Conservation (phyloP, 106 monocot species). For the Chionographis japonica region DNA sequence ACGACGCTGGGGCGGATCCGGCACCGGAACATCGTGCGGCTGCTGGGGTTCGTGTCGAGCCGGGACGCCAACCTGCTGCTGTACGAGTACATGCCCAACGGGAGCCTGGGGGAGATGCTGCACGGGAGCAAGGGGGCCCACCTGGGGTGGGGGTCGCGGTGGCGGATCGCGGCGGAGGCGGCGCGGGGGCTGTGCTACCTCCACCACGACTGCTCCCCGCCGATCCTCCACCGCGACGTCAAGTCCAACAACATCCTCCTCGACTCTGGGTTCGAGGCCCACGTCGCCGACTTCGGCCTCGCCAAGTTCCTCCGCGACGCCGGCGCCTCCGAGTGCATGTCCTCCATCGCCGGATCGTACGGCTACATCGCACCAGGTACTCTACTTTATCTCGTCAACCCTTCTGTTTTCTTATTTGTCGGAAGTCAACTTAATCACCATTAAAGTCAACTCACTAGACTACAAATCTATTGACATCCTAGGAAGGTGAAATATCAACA, state of each 20-base stretch:
- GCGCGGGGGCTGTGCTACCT: conserved; percentile 85
- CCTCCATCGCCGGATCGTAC: conserved; percentile 86
- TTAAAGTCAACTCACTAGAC: too few species aligned
- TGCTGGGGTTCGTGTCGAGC: conserved; percentile 77
- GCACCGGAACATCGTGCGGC: conserved; percentile 82
- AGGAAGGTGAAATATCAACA: too few species aligned
- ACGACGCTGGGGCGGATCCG: conserved; percentile 81
- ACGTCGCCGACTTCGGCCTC: conserved; percentile 93
- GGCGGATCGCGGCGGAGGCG: conserved; percentile 72
- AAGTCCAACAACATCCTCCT: conserved; percentile 88
- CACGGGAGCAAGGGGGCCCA: conserved; percentile 83
- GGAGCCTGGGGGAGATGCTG: conserved; percentile 81
- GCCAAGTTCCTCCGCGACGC: conserved; percentile 62
- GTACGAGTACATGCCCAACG: conserved; percentile 95
- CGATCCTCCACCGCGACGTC: conserved; percentile 82
- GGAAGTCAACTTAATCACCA: too few species aligned
- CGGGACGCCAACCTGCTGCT: conserved; percentile 72
- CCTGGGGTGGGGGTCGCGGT: conserved; percentile 67
- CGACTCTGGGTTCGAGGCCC: conserved; percentile 78
- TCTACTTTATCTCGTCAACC: neutral
- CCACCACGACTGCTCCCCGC: conserved; percentile 87
- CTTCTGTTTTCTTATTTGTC: neutral
- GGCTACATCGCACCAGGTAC: conserved; percentile 96
- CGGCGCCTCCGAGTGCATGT: conserved; percentile 86
- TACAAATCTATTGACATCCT: too few species aligned